Evolutionary conservation across 352 stramenopile species (phyloP), one percentile per base, ranked within the genome.

Genomic region (Phytophthora boehmeriae): DNA sequence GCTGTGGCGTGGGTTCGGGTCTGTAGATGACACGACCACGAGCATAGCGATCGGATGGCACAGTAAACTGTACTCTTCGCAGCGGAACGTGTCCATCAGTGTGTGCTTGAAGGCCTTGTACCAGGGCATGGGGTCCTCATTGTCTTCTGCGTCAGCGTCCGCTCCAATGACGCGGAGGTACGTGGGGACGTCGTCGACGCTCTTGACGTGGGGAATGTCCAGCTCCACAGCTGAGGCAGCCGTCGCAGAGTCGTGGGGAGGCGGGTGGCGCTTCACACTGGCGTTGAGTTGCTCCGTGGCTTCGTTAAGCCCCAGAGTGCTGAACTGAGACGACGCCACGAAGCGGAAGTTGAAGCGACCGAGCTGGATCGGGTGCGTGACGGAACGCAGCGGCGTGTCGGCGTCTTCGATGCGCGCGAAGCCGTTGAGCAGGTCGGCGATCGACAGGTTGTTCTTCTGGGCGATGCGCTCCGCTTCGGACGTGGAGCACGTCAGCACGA

Each of bases 71-170:
- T 80, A 89, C 57, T 94, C 85, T 59, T 93, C 83, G 51, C 87
- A 93, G 6, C 83, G 84, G 45, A 96, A 94, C 35, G 81, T 89
- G 48, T 94, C 87, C 57, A 96, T 73, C 16, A 96, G 73, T 38
- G 82, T 75, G 51, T 86, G 67, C 56, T 88, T 90, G 58, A 94
- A 96, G 9, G 86, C 80, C 8, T 58, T 44, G 58, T 93, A 96
- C 87, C 87, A 96, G n/a, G 82, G 71, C 66, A 93, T 78, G 2
- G 80, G 73, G 42, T 88, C 80, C 17, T 36, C 61, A 32, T 16
- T 63, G 27, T 11, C 63, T 47, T 76, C 58, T 30, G 73, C 77
- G 38, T 78, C 54, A 8, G 28, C 25, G 13, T 81, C 75, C 0
- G 74, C 81, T 19, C 78, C 76, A 41, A 92, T 79, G 2, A 77